Percentiles rank a stretch among this genome's conserved stretches.
Evolutionary conservation across 257 asterid species (phyloP).

Genomic region (Phtheirospermum japonicum): DNA sequence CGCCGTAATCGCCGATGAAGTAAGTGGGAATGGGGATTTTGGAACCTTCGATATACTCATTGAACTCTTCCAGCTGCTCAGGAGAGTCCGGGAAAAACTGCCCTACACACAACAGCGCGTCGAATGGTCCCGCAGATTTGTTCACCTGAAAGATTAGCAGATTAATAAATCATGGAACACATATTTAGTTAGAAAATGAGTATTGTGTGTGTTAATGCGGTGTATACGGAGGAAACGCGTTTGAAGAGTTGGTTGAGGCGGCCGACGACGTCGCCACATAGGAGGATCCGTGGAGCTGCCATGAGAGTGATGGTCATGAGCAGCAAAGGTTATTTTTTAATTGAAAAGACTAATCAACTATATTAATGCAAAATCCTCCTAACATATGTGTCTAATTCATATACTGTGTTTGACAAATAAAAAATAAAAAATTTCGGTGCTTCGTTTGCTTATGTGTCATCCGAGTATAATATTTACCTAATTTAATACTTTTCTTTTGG

Average conservation of each 20-base stretch:
- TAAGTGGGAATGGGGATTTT: slow-evolving; percentile 72
- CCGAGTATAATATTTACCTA: no score
- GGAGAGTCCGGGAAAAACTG: slow-evolving; percentile 83
- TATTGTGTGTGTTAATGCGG: background rate
- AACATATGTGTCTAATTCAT: no score
- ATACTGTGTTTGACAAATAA: no score
- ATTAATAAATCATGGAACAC: background rate
- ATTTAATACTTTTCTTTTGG: no score
- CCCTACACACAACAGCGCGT: slow-evolving; percentile 87
- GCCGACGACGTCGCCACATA: slow-evolving; percentile 93
- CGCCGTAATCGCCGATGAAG: slow-evolving; percentile 92
- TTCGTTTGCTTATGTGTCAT: no score
- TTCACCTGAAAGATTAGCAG: slow-evolving; percentile 58
- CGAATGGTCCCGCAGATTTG: slow-evolving; percentile 96
- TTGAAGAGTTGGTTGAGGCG: slow-evolving; percentile 84
- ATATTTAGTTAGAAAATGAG: background rate
- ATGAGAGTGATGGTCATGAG: slow-evolving; percentile 8
- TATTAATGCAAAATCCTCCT: no score
- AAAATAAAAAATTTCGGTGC: no score
- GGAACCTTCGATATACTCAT: slow-evolving; percentile 70
- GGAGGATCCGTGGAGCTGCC: slow-evolving; percentile 82
- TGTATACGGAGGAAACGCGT: slow-evolving; percentile 70
- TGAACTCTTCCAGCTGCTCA: slow-evolving; percentile 75
- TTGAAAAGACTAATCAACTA: no score
- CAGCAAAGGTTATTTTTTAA: no score